A percentile compares a stretch with the other conserved stretches of the same genome.
These are phyloP conservation scores for Odonthalia washingtoniensis DNA, from an alignment of 31 red algal genomes.

Conservation along the genomic window DNA sequence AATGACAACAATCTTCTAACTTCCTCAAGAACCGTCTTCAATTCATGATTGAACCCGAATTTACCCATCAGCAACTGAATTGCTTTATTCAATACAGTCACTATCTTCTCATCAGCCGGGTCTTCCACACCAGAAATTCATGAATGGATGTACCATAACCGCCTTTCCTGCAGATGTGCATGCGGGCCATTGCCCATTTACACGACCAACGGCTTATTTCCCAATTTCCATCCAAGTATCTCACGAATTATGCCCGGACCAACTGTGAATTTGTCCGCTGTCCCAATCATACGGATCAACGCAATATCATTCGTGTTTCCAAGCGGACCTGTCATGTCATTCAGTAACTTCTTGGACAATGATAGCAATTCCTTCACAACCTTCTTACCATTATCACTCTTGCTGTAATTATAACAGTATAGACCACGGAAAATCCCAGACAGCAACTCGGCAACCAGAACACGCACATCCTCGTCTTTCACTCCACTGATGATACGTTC, in stretches of 20 bases:
- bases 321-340: too few species aligned
- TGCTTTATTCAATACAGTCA: too few species aligned
- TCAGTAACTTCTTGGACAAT: conserved; percentile 25
- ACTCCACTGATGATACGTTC: conserved; percentile 74
- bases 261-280: conserved; percentile 57
- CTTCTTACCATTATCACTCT: too few species aligned
- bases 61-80: too few species aligned
- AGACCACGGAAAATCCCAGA: conserved; percentile 81
- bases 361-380: conserved; percentile 28
- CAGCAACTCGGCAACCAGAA: conserved; percentile 73
- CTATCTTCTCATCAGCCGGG: conserved; percentile 33
- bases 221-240: conserved; percentile 56
- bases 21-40: conserved; percentile 92
- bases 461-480: conserved; percentile 73
- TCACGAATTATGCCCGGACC: conserved; percentile 17
- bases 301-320: conserved; percentile 79
- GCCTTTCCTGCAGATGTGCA: conserved; percentile 80
- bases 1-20: conserved; percentile 60
- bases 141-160: conserved; percentile 79
- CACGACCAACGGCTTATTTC: conserved; percentile 57
- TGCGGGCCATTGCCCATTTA: conserved; percentile 70
- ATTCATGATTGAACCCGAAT: too few species aligned
- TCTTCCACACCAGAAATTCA: conserved; percentile 61
- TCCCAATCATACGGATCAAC: conserved; percentile 71
- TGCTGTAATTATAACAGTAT: conserved; percentile 34